Evolutionary conservation across 2,329 filamentous ascomycete genomes (phyloP).

Genomic region (Alternaria infectoria): DNA sequence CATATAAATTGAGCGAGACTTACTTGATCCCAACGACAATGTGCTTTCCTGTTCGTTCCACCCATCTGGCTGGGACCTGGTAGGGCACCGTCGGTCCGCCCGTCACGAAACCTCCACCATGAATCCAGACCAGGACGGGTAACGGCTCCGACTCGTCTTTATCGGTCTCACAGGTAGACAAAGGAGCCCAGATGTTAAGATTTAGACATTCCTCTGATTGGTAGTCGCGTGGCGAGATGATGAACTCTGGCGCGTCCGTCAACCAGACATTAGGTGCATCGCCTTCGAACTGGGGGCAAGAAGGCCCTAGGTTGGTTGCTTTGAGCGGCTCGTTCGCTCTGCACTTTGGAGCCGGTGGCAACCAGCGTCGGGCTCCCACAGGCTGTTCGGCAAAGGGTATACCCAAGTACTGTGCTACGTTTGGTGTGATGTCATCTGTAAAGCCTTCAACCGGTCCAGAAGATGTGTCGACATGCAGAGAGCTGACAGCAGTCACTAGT

Average conservation of each 20-base stretch:
- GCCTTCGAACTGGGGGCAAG: slow-evolving; percentile 36
- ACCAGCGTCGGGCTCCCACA: slow-evolving; percentile 39
- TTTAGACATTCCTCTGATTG: slow-evolving; percentile 56
- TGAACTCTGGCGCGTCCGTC: slow-evolving; percentile 34
- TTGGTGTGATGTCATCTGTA: slow-evolving; percentile 41
- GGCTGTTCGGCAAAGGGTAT: slow-evolving; percentile 49
- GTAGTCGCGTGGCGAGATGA: slow-evolving; percentile 22
- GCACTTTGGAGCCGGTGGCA: slow-evolving; percentile 35
- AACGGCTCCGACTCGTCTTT: slow-evolving; percentile 28
- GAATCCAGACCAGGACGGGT: slow-evolving; percentile 56
- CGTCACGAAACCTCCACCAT: slow-evolving; percentile 55
- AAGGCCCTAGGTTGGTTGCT: slow-evolving; percentile 33
- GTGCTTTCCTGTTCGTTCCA: slow-evolving; percentile 45
- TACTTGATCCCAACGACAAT: slow-evolving; percentile 45
- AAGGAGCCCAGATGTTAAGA: slow-evolving; percentile 55
- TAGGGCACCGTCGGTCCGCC: slow-evolving; percentile 55
- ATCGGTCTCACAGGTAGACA: slow-evolving; percentile 2
- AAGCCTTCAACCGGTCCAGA: slow-evolving; percentile 42
- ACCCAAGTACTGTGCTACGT: slow-evolving; percentile 48
- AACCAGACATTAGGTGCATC: slow-evolving; percentile 27
- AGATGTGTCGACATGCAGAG: slow-evolving; percentile 30
- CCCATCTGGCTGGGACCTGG: slow-evolving; percentile 33
- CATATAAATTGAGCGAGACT: slow-evolving; percentile 35
- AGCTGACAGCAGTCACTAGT: slow-evolving; percentile 16
- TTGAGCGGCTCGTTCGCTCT: slow-evolving; percentile 29